phyloP scores from a whole-genome alignment of 164 flowering plant genomes.

The Vitis riparia region DNA sequence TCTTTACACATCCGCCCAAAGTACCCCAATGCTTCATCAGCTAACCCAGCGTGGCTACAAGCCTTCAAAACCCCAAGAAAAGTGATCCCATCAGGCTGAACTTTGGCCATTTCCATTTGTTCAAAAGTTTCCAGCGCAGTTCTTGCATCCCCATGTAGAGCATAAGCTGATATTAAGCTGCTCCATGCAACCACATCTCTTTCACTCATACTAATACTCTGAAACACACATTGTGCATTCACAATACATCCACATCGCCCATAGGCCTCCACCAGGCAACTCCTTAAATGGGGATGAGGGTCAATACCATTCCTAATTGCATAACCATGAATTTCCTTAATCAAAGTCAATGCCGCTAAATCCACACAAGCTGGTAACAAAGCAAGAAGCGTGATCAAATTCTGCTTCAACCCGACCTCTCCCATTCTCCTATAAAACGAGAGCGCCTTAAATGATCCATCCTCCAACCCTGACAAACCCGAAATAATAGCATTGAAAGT shows the following conservation, averaged over 20 bases:
- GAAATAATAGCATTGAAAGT: slow-evolving; percentile 58
- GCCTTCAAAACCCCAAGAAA: slow-evolving; percentile 72
- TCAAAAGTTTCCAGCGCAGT: slow-evolving; percentile 39
- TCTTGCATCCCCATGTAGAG: slow-evolving; percentile 63
- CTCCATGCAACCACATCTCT: slow-evolving; percentile 82
- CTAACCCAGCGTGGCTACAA: slow-evolving; percentile 74
- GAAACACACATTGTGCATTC: slow-evolving; percentile 38
- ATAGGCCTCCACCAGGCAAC: slow-evolving; percentile 70
- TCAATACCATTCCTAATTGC: slow-evolving; percentile 43
- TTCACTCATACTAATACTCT: slow-evolving; percentile 35
- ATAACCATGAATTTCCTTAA: slow-evolving; percentile 60
- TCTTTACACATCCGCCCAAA: slow-evolving; percentile 36
- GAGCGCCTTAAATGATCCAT: slow-evolving; percentile 43
- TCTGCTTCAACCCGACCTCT: slow-evolving; percentile 36
- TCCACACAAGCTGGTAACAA: slow-evolving; percentile 50
- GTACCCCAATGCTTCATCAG: slow-evolving; percentile 57
- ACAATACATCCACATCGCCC: slow-evolving; percentile 61
- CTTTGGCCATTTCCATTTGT: slow-evolving; percentile 51
- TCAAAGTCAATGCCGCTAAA: slow-evolving; percentile 38
- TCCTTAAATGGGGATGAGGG: slow-evolving; percentile 43
- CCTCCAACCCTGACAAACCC: slow-evolving; percentile 36
- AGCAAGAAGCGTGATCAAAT: slow-evolving; percentile 60
- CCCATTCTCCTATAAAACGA: slow-evolving; percentile 49
- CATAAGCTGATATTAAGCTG: slow-evolving; percentile 63
- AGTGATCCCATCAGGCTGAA: slow-evolving; percentile 62